Evolutionary conservation across 1,139 yeast species (phyloP), one percentile per base, ranked within the genome.

Genomic region (Chernovozyma sophiae-reginae): DNA sequence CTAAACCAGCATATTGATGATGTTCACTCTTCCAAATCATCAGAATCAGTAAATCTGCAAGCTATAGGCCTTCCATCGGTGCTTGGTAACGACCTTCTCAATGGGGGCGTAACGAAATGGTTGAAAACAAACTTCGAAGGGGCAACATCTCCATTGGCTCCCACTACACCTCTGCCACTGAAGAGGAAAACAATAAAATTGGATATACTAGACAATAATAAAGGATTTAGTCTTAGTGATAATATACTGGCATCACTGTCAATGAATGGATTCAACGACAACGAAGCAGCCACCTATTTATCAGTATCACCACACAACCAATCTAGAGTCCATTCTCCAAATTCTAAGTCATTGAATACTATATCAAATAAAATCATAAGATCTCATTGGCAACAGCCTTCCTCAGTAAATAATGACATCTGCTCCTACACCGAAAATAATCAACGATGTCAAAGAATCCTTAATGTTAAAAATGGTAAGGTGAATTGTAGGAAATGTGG

Each of bases 401-500:
- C 58, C 0, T 59, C 64, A 0, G 37, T 44, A 3, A 38, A 51
- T 2, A 42, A 56, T 15, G 62, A 58, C 13, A 42, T 38, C 1
- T 77, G 82, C 40, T 47, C 29, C 12, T 26, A 16, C 8, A 16
- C 6, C 10, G 6, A 6, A 7, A 8, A 14, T 16, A 12, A 26
- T 8, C 10, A 14, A 6, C 6, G 29, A 11, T 82, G 87, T 48
- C 36, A 43, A 1, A 65, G 57, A 32, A 47, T 44, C 4, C 53
- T 81, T 20, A 71, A 62, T 36, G 68, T 73, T 29, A 68, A 68
- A 40, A 70, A 67, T 45, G 84, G 83, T 0, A 52, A 65, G 2
- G 76, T 74, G 3, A 81, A 81, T 50, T 82, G 90, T 53, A 59
- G 84, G 16, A 73, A 65, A 45, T 89, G 97, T 61, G 96, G 96